Base-by-base conservation (phyloP, 441 rosid genomes). In the Manihot esculenta region DNA sequence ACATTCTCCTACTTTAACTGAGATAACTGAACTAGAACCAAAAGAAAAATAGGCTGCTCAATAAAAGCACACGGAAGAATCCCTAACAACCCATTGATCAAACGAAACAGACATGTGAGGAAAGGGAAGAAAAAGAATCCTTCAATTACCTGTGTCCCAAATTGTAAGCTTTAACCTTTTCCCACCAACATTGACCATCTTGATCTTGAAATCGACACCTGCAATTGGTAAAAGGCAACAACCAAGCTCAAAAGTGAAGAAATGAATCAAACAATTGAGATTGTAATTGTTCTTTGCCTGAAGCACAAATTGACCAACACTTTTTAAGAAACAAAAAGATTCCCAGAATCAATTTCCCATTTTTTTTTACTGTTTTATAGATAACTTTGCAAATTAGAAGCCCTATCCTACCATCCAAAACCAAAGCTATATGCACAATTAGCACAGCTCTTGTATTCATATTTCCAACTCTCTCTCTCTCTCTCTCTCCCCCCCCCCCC, bases 121-220 rank as follows among this genome's bases (percentile, higher is more conserved):
- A 51, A 20, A n/a, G 1, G 23, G 15, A 54, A 10, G 6, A 55
- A 9, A 20, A 18, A 1, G 6, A n/a, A 20, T 26, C 14, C 21
- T 63, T 48, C 10, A 30, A 55, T 68, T 79, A 89, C 95, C 95
- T 67, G 95, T 89, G 69, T 89, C 95, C 95, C 95, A 89, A 15
- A 89, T 85, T 14, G 95, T 89, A 15, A 89, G 84, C 81, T 89
- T 89, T 80, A 89, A 76, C 68, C 76, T 84, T 74, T 89, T 89
- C 47, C 86, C 95, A 79, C 81, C 85, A 62, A 77, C 73, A 17
- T 78, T 83, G 47, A 87, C 55, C 44, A 49, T 70, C 86, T 89
- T 89, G 76, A 89, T 74, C 82, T 89, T 89, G 67, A 89, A 89
- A 84, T 89, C 95, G 56, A 89, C 95, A 50, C 95, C 95, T 89